Conservation (phyloP, 2,329 filamentous ascomycete species). For the Ophiognomonia clavigignenti-juglandacearum region DNA sequence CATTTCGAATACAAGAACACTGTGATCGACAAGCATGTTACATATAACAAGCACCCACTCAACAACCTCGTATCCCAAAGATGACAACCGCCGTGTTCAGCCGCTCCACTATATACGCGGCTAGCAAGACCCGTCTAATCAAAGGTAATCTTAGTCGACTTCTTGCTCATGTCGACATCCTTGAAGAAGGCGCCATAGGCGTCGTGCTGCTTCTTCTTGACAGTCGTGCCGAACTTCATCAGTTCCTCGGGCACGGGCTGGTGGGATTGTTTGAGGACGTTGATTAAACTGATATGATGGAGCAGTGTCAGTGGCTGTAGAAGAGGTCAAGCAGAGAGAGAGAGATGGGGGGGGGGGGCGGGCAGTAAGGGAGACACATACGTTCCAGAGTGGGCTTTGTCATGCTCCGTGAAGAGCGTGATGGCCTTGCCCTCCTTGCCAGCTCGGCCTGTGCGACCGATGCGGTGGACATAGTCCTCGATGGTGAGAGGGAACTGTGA, state of each 20-base stretch:
- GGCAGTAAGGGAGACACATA: slow-evolving; percentile 44
- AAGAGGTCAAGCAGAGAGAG: background rate
- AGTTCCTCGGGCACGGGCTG: slow-evolving; percentile 87
- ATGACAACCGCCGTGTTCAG: too few species aligned
- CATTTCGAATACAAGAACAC: too few species aligned
- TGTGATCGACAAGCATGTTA: too few species aligned
- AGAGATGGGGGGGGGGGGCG: background rate
- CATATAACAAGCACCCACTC: too few species aligned
- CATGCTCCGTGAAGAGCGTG: slow-evolving; percentile 91
- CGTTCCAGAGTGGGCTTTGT: slow-evolving; percentile 87
- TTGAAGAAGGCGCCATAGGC: slow-evolving; percentile 96
- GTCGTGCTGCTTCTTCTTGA: slow-evolving; percentile 98
- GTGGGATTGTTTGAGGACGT: slow-evolving; percentile 86
- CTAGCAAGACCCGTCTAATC: slow-evolving; percentile 41
- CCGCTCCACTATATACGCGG: background rate
- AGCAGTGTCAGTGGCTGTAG: slow-evolving; percentile 17
- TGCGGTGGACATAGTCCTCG: slow-evolving; percentile 96
- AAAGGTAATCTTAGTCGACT: slow-evolving; percentile 89
- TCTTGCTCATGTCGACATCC: slow-evolving; percentile 77
- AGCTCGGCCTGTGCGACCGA: slow-evolving; percentile 90
- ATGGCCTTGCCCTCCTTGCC: slow-evolving; percentile 85
- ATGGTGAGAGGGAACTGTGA: slow-evolving; percentile 80
- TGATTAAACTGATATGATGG: slow-evolving; percentile 71
- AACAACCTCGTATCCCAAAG: too few species aligned
- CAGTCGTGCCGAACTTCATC: slow-evolving; percentile 93